Base-by-base conservation (phyloP, 495 filamentous ascomycete genomes). In the Penicillium alfredii region DNA sequence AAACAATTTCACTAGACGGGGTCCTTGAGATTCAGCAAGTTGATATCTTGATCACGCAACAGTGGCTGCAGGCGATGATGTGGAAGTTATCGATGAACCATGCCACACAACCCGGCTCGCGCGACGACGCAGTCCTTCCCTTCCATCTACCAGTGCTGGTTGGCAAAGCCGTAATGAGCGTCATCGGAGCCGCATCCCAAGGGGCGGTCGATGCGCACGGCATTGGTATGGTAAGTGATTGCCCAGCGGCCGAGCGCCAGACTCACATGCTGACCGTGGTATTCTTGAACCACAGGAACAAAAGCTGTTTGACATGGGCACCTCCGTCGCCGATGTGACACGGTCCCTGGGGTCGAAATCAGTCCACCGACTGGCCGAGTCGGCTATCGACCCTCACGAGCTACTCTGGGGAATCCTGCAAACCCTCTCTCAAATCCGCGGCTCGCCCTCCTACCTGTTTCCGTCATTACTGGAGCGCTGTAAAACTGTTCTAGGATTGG, bases 31-130 rank as follows among this genome's bases (percentile, higher is more conserved):
- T 71, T 30, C 77, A 80, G 42, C 73, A 71, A 34, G 73, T 76
- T n/a, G 76, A 81, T 44, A 70, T 80, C 14, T 60, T 74, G 34
- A 68, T 78, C 36, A 80, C 75, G 0, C 72, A 76, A 43, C 76
- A 81, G 45, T 81, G 78, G 78, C 66, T 81, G 0, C 68, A 73
- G 13, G 60, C 72, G 0, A 73, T 78, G 45, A 68, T 78, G 42
- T 81, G 78, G 78, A 77, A 73, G 30, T 55, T 74, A 14, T 75
- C 75, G 4, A 76, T 78, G 64, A 65, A 61, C 0, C 64, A 73
- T 45, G 58, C 65, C 13, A 64, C 77, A 0, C 71, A 78, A 16
- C 60, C 62, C 9, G 66, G 56, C 23, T 52, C 42, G 11, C 58
- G 57, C 10, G 58, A 55, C 24, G 63, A 77, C 24, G 55, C 67